A percentile compares a stretch with the other conserved stretches of the same genome.
phyloP scores from a whole-genome alignment of 257 asterid species.

The Fraxinus cuspidata region DNA sequence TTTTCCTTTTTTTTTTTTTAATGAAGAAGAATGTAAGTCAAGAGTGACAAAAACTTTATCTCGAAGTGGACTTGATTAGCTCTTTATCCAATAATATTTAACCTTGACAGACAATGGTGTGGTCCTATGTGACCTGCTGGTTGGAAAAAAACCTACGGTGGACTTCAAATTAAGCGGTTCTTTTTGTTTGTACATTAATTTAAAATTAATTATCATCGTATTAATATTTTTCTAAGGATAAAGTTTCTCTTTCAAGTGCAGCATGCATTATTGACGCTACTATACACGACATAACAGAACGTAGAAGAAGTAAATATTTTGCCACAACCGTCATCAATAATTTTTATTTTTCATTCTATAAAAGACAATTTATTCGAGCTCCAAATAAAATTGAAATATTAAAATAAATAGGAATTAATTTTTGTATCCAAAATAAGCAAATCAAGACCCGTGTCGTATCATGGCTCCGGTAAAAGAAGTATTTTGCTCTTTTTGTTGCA shows the following conservation, averaged over 20 bases:
- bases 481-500: not conserved
- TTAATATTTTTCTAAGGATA: too few species aligned
- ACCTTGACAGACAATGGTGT: not conserved
- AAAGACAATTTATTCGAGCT: too few species aligned
- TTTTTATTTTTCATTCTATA: too few species aligned
- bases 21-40: not conserved
- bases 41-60: not conserved
- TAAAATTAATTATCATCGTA: too few species aligned
- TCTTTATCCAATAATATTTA: not conserved
- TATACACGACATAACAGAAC: too few species aligned
- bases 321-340: too few species aligned
- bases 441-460: not conserved
- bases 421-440: conserved; percentile 34
- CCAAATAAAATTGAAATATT: too few species aligned
- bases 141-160: not conserved
- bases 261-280: too few species aligned
- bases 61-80: not conserved
- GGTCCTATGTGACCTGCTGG: conserved; percentile 5
- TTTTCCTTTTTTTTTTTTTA: not conserved
- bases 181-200: not conserved
- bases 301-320: too few species aligned
- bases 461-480: not conserved
- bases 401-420: too few species aligned
- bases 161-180: not conserved
- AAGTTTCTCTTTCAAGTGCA: too few species aligned